Evolutionary conservation across 2,329 filamentous ascomycete species (phyloP).

Genomic region (Emergomyces pasteurianus): DNA sequence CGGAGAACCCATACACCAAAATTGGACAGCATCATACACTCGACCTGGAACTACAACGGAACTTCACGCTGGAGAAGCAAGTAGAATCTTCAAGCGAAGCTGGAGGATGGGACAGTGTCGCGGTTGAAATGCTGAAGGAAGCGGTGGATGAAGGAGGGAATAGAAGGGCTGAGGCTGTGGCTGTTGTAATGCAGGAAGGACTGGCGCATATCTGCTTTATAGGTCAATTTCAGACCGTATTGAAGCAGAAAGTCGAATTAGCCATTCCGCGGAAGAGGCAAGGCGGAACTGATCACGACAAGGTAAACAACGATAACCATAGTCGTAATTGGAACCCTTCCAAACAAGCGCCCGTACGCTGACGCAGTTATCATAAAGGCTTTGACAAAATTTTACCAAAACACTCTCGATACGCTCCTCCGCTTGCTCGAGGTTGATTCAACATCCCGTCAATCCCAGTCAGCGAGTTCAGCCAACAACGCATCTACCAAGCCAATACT

Average conservation of each 20-base stretch:
- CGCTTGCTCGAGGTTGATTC: constrained; percentile 62
- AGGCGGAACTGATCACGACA: constrained; percentile 38
- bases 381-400: constrained; percentile 66
- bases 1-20: constrained; percentile 56
- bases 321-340: neutral
- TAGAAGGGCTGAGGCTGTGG: constrained; percentile 69
- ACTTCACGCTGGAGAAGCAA: constrained; percentile 79
- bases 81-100: constrained; percentile 34
- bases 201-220: constrained; percentile 41
- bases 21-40: constrained; percentile 58
- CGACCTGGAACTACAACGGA: constrained; percentile 75
- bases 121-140: constrained; percentile 64
- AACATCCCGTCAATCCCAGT: constrained; percentile 25
- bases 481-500: constrained; percentile 52
- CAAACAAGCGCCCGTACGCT: neutral
- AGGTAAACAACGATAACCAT: constrained; percentile 19
- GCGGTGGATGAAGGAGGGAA: constrained; percentile 57
- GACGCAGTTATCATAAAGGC: constrained; percentile 35
- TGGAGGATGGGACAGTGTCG: constrained; percentile 78
- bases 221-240: constrained; percentile 37
- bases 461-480: constrained; percentile 34
- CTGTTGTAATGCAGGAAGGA: constrained; percentile 82
- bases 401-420: constrained; percentile 60
- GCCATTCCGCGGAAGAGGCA: constrained; percentile 36
- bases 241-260: constrained; percentile 39